Conservation (phyloP, 495 filamentous ascomycete species). For the Antarctomyces pellizariae region DNA sequence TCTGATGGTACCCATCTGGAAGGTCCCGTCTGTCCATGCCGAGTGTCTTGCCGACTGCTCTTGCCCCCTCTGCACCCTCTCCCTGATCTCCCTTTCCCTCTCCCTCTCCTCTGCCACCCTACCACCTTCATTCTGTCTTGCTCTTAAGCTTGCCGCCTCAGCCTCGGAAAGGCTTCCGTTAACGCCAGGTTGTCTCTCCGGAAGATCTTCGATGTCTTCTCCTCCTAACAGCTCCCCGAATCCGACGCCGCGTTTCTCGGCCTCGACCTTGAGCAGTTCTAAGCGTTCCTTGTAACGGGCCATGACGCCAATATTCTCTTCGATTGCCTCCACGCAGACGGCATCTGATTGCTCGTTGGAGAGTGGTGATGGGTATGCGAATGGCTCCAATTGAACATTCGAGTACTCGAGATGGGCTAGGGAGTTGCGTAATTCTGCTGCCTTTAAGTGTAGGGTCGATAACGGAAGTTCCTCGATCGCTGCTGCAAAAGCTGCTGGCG, state of each 20-base stretch:
- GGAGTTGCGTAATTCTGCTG: conserved; percentile 57
- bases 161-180: conserved; percentile 1
- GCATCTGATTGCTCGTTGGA: conserved; percentile 26
- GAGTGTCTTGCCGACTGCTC: conserved; percentile 3
- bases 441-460: conserved; percentile 51
- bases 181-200: neutral
- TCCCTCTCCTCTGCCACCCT: conserved; percentile 13
- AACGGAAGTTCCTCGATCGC: conserved; percentile 53
- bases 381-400: conserved; percentile 46
- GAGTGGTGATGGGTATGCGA: conserved; percentile 18
- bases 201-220: conserved; percentile 14
- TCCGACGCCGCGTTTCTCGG: conserved; percentile 45
- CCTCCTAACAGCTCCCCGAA: conserved; percentile 36
- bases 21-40: conserved; percentile 30
- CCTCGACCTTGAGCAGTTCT: conserved; percentile 40
- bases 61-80: conserved; percentile 1
- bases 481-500: conserved; percentile 37
- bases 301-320: conserved; percentile 57
- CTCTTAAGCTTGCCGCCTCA: conserved; percentile 4
- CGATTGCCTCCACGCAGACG: conserved; percentile 44
- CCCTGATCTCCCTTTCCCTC: conserved; percentile 9
- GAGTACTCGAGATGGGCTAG: conserved; percentile 62
- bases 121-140: conserved; percentile 13
- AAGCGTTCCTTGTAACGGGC: conserved; percentile 50
- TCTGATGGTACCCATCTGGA: conserved; percentile 24